These are phyloP conservation scores for Lonicera japonica DNA, from an alignment of 129 eudicot genomes.

Conservation along the genomic window DNA sequence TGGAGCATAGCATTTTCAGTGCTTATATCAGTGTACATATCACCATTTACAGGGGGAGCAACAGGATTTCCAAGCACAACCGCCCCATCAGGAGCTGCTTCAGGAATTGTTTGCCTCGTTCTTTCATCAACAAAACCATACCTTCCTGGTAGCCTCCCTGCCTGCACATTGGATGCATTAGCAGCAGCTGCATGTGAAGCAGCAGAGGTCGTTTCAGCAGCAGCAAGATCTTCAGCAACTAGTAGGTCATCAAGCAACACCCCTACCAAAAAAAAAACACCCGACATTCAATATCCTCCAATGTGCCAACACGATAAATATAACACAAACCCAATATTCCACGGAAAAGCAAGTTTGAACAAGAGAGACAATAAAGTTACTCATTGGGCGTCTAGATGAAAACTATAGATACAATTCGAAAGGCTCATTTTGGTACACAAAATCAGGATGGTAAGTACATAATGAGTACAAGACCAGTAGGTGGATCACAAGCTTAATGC, in stretches of 20 bases:
- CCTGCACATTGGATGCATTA: constrained; percentile 61
- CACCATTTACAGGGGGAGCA: constrained; percentile 91
- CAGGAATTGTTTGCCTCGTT: constrained; percentile 41
- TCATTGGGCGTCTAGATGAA: too few relatives aligned
- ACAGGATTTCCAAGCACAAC: constrained; percentile 93
- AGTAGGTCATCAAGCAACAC: constrained; percentile 92
- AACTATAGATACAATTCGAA: too few relatives aligned
- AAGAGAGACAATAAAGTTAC: too few relatives aligned
- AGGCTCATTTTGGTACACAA: too few relatives aligned
- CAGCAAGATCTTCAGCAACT: constrained; percentile 92
- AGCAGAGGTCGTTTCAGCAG: constrained; percentile 80
- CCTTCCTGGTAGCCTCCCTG: constrained; percentile 55
- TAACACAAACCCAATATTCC: neutral
- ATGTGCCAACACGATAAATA: neutral
- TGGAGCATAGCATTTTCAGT: constrained; percentile 79
- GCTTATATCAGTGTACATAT: constrained; percentile 82
- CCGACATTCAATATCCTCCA: neutral
- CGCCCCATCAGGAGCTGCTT: constrained; percentile 56
- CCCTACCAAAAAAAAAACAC: constrained; percentile 32
- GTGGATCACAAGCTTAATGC: too few relatives aligned
- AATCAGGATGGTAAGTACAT: too few relatives aligned
- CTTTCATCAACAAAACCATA: constrained; percentile 80
- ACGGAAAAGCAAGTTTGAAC: neutral
- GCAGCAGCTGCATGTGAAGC: constrained; percentile 97
- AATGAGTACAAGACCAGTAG: too few relatives aligned